Evolutionary conservation across 768 basidiomycete species (phyloP), one percentile per base, ranked within the genome.

Genomic region (Glaciozyma antarctica): DNA sequence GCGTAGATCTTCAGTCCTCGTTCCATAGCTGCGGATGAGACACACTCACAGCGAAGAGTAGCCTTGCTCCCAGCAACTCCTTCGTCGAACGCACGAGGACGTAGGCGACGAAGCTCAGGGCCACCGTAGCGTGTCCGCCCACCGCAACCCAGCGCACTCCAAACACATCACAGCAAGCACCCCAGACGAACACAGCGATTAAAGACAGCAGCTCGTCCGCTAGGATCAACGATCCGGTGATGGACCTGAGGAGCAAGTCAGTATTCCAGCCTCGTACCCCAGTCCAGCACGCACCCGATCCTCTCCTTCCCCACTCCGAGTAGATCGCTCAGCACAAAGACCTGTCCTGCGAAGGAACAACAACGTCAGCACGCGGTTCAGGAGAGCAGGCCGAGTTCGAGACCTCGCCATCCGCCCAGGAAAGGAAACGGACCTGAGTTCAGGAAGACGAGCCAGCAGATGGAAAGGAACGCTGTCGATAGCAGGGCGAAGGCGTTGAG

Each of bases 121-220:
- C 62, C 5, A 57, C 60, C 17, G 68, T 15, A 7, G 32, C 16
- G 43, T 72, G 62, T 0, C 63, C 71, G 0, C 16, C 15, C 0
- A 41, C n/a, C 0, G 66, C 62, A n/a, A 64, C 58, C 5, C n/a
- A 13, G n/a, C 54, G 34, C 38, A 64, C 49, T n/a, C 63, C 64
- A 22, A 41, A 7, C 15, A 24, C 12, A 43, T 70, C 71, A 2
- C 53, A 54, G 10, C 62, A 5, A 0, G 47, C 24, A 5, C 71
- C 71, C 52, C 61, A 59, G 19, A 67, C 61, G 41, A 70, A 61
- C 44, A 66, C 67, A 8, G 60, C 26, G 3, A 24, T 30, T 12
- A 72, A 51, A 5, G 67, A 66, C 17, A 64, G 60, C 24, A 70
- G 47, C 49, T 72, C 69, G 41, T 72, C 71, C 22, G 63, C 65